Evolutionary conservation across 495 filamentous ascomycete species (phyloP), one percentile per base, ranked within the genome.

Genomic region (Aspergillus mulundensis): DNA sequence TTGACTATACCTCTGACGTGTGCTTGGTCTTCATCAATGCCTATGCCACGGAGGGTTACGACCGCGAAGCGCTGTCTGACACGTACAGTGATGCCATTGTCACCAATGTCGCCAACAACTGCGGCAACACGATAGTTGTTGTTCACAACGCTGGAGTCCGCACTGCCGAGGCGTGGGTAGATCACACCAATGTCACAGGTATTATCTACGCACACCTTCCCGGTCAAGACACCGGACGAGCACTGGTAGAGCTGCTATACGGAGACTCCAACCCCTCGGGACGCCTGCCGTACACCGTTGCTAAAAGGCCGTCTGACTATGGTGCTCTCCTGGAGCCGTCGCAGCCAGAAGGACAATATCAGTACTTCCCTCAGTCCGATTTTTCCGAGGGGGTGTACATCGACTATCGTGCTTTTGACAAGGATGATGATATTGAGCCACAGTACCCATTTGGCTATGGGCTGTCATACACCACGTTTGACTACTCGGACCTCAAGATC

Each of bases 161-260:
- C 10, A 41, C 64, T 4, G 79, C 87, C 11, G 66, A 72, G 36
- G 51, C 61, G 0, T 79, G 73, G 73, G 65, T 76, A 24, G 60
- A 69, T 30, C 65, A 85, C 5, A 78, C 81, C 14, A 82, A 80
- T 58, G 76, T 95, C 56, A 90, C 87, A 48, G 89, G 82, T 1
- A 79, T 94, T 0, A 62, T 95, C 14, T 79, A 86, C 47, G 89
- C 86, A n/a, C 84, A 90, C 63, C 76, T 94, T 0, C 88, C 88
- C 0, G 88, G 89, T n/a, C 84, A 94, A 65, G 89, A 94, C 58
- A 85, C 80, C n/a, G 90, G 90, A 6, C 83, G 86, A 34, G 81
- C 89, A 0, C 70, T 95, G 0, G 82, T 81, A 2, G 87, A 90
- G 61, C 69, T 95, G 14, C 70, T 94, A 1, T 88, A 91, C 52